phyloP scores from a whole-genome alignment of 805 yeast genomes.

The Cyberlindnera lachancei region DNA sequence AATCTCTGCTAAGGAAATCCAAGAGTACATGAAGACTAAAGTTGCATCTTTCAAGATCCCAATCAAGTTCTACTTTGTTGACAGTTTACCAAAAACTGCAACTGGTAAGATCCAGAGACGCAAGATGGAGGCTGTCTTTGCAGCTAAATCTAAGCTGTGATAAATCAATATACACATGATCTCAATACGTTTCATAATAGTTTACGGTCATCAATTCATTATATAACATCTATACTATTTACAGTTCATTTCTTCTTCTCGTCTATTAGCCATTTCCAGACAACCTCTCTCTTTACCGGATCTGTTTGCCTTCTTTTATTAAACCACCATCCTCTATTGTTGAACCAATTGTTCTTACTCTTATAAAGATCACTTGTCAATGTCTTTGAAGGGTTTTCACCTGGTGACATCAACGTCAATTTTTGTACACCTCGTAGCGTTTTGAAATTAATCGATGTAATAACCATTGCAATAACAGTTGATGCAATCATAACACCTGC shows the following conservation, averaged over 20 bases:
- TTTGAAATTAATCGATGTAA: constrained; percentile 50
- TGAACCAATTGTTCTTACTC: constrained; percentile 2
- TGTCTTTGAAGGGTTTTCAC: constrained; percentile 4
- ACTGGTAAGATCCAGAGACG: constrained; percentile 74
- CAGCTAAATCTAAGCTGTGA: constrained; percentile 26
- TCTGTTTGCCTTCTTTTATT: constrained; percentile 1
- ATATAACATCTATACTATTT: not conserved
- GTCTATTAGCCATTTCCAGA: constrained; percentile 50
- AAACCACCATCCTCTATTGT: constrained; percentile 11
- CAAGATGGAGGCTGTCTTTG: constrained; percentile 48
- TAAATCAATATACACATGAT: not conserved
- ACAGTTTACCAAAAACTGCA: constrained; percentile 64
- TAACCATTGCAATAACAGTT: constrained; percentile 41
- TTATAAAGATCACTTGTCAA: not conserved
- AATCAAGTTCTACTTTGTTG: constrained; percentile 45
- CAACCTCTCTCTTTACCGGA: constrained; percentile 32
- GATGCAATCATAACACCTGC: constrained; percentile 47
- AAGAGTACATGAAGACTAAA: constrained; percentile 35
- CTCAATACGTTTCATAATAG: not conserved
- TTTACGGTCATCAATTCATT: not conserved
- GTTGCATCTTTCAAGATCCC: constrained; percentile 59
- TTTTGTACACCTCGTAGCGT: constrained; percentile 56
- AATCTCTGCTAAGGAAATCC: constrained; percentile 35
- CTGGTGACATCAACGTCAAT: constrained; percentile 47
- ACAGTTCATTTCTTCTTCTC: constrained; percentile 31